Conservation (phyloP, 768 basidiomycete species). For the Pisolithus tinctorius region DNA sequence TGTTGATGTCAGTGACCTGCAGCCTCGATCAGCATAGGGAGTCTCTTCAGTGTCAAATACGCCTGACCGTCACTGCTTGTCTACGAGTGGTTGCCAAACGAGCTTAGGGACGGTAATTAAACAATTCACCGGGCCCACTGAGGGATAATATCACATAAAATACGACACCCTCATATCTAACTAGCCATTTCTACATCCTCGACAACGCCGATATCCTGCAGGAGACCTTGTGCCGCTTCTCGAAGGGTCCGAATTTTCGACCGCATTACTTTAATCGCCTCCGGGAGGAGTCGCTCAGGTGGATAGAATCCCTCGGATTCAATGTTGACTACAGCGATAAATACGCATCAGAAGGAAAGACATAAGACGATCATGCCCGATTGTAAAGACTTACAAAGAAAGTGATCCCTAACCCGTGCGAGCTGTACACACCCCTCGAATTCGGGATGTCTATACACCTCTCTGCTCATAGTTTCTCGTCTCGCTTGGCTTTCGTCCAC, state of each 20-base stretch:
- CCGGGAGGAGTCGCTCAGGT: conserved; percentile 76
- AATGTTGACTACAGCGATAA: conserved; percentile 56
- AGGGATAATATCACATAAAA: neutral
- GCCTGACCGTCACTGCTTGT: no score
- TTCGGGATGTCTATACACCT: conserved; percentile 88
- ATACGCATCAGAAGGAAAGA: neutral
- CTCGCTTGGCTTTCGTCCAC: conserved; percentile 63
- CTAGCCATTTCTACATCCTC: conserved; percentile 52
- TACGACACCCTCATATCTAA: neutral
- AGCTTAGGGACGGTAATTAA: neutral
- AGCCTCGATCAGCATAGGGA: no score
- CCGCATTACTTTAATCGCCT: conserved; percentile 77
- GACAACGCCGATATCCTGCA: conserved; percentile 32
- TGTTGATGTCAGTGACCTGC: no score
- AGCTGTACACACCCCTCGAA: conserved; percentile 81
- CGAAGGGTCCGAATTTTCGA: conserved; percentile 62
- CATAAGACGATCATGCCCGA: neutral
- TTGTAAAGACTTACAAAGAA: conserved; percentile 66
- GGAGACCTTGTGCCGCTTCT: conserved; percentile 51
- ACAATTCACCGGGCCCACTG: neutral
- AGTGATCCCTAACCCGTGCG: conserved; percentile 83
- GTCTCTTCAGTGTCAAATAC: no score
- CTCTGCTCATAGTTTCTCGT: conserved; percentile 84
- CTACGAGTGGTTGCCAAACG: no score
- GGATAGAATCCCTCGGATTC: conserved; percentile 88